These are phyloP conservation scores for Corylus americana DNA, from an alignment of 306 rosid species.

Conservation along the genomic window DNA sequence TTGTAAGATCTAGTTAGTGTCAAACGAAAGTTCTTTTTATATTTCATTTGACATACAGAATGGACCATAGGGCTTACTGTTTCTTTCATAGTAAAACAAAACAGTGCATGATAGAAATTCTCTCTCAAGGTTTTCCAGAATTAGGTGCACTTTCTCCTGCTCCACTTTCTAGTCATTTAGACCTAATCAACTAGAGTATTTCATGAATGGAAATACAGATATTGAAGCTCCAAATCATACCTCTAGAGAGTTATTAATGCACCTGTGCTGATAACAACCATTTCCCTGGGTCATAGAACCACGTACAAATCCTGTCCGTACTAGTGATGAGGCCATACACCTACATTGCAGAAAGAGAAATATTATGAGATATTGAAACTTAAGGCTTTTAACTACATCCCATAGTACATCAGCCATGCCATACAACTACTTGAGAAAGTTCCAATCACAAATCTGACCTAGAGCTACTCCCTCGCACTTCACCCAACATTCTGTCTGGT, in stretches of 20 bases:
- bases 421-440: neutral
- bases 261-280: slow-evolving; percentile 95
- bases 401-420: neutral
- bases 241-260: slow-evolving; percentile 77
- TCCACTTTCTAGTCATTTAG: slow-evolving; percentile 10
- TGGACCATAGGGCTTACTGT: neutral
- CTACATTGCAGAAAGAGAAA: slow-evolving; percentile 43
- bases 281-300: slow-evolving; percentile 91
- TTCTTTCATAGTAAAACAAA: neutral
- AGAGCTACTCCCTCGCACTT: slow-evolving; percentile 89
- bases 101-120: neutral
- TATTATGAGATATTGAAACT: slow-evolving; percentile 26
- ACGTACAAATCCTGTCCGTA: slow-evolving; percentile 89
- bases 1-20: neutral
- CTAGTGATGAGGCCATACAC: slow-evolving; percentile 96
- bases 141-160: neutral
- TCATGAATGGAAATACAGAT: slow-evolving; percentile 1
- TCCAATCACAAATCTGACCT: slow-evolving; percentile 52
- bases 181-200: slow-evolving; percentile 20
- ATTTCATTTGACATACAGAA: neutral
- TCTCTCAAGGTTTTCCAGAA: slow-evolving; percentile 6
- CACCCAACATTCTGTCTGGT: slow-evolving; percentile 99
- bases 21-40: neutral
- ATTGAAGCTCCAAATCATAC: slow-evolving; percentile 42
- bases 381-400: slow-evolving; percentile 8